Evolutionary conservation across 495 filamentous ascomycete species (phyloP).

Genomic region (Hypoxylon subgilvum): DNA sequence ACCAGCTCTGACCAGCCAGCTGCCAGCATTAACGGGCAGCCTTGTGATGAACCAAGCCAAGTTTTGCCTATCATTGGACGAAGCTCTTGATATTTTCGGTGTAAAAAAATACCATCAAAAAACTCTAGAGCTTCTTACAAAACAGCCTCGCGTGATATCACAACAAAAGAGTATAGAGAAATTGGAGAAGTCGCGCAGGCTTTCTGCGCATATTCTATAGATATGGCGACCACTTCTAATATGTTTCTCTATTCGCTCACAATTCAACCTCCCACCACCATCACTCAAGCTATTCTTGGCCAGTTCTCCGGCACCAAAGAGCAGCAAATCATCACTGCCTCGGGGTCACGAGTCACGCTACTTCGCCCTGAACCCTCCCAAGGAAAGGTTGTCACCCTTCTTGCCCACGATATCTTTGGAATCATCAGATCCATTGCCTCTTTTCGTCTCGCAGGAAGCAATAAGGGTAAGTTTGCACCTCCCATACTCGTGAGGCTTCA

Average conservation of each 20-base stretch:
- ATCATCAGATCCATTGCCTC: constrained; percentile 87
- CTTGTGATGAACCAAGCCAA: too few species aligned
- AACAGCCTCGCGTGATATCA: constrained; percentile 11
- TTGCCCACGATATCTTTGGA: constrained; percentile 92
- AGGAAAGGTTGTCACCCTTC: constrained; percentile 81
- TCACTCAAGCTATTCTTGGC: constrained; percentile 88
- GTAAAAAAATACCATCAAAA: constrained; percentile 13
- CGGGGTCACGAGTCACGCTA: constrained; percentile 86
- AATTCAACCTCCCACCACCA: constrained; percentile 84
- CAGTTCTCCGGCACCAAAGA: constrained; percentile 94
- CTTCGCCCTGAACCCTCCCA: constrained; percentile 83
- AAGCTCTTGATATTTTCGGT: too few species aligned
- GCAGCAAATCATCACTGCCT: constrained; percentile 94
- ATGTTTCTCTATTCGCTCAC: constrained; percentile 98
- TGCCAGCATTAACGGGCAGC: too few species aligned
- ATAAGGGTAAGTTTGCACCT: constrained; percentile 78
- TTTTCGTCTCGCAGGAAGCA: constrained; percentile 90
- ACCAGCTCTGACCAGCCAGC: constrained; percentile 1
- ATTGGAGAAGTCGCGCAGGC: constrained; percentile 56
- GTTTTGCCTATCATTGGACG: constrained; percentile 9
- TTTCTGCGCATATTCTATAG: constrained; percentile 56
- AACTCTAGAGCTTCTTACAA: constrained; percentile 5
- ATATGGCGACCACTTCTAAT: constrained; percentile 94
- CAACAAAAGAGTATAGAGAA: constrained; percentile 24
- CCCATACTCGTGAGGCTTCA: constrained; percentile 66